phyloP scores from a whole-genome alignment of 1,139 yeast species.

The Zygotorulaspora mrakii region DNA sequence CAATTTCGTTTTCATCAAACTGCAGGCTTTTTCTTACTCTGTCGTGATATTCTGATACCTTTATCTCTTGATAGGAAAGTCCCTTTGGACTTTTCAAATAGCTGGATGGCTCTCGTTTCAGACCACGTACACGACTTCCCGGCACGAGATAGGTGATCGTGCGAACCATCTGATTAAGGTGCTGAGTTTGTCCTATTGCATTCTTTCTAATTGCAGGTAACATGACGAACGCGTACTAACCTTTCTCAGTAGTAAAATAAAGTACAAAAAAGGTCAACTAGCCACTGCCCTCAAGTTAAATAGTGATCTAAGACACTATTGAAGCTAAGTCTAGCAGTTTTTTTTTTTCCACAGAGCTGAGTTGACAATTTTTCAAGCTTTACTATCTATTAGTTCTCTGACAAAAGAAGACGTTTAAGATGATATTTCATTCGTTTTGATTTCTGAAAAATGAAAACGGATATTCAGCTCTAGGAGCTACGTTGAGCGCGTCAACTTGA shows the following conservation, averaged over 20 bases:
- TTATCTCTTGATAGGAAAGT: slow-evolving; percentile 49
- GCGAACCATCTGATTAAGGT: slow-evolving; percentile 17
- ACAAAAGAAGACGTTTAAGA: not conserved
- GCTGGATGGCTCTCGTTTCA: slow-evolving; percentile 70
- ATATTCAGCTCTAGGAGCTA: no score
- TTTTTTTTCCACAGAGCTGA: no score
- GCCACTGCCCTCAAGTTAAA: no score
- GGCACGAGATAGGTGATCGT: slow-evolving; percentile 42
- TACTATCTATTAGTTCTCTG: not conserved
- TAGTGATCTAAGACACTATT: no score
- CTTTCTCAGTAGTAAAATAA: no score
- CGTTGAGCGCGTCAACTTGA: no score
- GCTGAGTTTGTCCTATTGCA: slow-evolving; percentile 4
- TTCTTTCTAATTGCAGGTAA: slow-evolving; percentile 7
- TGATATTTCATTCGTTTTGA: no score
- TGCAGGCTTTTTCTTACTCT: slow-evolving; percentile 34
- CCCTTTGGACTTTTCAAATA: slow-evolving; percentile 58
- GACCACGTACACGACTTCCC: slow-evolving; percentile 66
- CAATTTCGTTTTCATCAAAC: slow-evolving; percentile 33
- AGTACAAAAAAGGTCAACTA: no score
- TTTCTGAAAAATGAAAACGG: no score
- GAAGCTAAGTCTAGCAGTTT: no score
- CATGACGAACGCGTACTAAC: slow-evolving; percentile 3
- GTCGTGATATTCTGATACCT: slow-evolving; percentile 46
- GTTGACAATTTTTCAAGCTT: not conserved